Base-by-base conservation (phyloP, 805 yeast genomes). In the Candida broadrunensis region DNA sequence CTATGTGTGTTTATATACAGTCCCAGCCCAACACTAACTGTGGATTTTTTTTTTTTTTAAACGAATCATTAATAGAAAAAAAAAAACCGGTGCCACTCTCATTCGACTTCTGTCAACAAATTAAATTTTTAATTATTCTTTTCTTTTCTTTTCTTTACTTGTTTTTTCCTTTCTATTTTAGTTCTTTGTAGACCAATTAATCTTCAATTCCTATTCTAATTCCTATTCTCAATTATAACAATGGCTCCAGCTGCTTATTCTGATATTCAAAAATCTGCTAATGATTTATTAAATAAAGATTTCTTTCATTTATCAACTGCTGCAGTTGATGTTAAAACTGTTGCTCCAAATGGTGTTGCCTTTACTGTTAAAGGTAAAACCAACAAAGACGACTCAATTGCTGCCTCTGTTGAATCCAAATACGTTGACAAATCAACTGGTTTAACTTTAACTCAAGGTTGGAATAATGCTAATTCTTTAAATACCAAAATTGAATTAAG, bases 261-360 rank as follows among this genome's bases (percentile, higher is more conserved):
- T 52, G 97, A 90, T 72, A 85, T 93, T 61, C 83, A 95, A 65
- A 90, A 89, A 76, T 80, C 87, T 65, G 78, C 95, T 72, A 90
- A 89, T 76, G 93, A 84, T 72, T 80, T 93, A 58, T 80, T 93
- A 65, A 77, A 79, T 73, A 84, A 75, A 71, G 99, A 93, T 73
- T 93, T 89, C 82, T 93, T 77, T 84, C 98, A 93, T 77, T 73
- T 78, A 54, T 72, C 91, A 50, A 87, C 93, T 49, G 93, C 93
- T 53, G 72, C 93, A 44, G 78, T 93, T 53, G 96, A 88, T 62
- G 81, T 91, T 59, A 85, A 87, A 77, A 85, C 98, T 54, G 79
- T 78, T 52, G 96, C 99, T 56, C 96, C 97, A 66, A 91, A 89
- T 67, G 97, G 97, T 58, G 97, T 91, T 44, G 78, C 88, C 46